phyloP scores from a whole-genome alignment of 352 stramenopile species.

The Thalassiosira delicatula region DNA sequence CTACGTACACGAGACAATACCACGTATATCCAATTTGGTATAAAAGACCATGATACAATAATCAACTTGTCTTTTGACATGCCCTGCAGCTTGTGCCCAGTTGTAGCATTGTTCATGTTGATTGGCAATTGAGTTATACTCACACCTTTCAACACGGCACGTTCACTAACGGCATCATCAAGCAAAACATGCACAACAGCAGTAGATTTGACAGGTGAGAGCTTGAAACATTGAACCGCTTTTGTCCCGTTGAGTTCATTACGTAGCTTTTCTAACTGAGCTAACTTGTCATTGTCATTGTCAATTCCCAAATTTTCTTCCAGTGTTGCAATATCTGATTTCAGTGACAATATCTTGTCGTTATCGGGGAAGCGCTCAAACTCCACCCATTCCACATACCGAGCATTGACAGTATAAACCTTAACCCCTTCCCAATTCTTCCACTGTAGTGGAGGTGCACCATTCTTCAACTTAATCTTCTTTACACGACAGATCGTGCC shows the following conservation, averaged over 20 bases:
- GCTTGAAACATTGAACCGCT: neutral
- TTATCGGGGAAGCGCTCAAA: constrained; percentile 21
- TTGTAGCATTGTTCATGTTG: constrained; percentile 44
- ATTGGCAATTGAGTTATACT: constrained; percentile 41
- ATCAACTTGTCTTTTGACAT: constrained; percentile 49
- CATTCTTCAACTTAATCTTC: constrained; percentile 22
- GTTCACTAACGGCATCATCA: neutral
- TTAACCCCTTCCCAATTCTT: constrained; percentile 36
- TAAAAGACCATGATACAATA: constrained; percentile 22
- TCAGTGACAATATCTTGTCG: neutral
- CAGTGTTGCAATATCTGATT: neutral
- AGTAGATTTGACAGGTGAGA: neutral
- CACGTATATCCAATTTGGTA: constrained; percentile 32
- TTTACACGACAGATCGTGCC: constrained; percentile 1
- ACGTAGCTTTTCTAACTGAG: neutral
- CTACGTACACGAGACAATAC: constrained; percentile 16
- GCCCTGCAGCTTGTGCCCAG: constrained; percentile 48
- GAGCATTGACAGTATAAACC: constrained; percentile 12
- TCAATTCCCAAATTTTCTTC: neutral
- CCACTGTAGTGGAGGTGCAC: neutral
- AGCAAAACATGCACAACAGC: neutral
- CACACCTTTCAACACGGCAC: neutral
- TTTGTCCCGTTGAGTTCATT: neutral
- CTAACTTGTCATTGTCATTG: neutral
- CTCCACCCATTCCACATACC: constrained; percentile 34